Evolutionary conservation across 345 rosid genomes (phyloP), one percentile per base, ranked within the genome.

Genomic region (Theobroma cacao): DNA sequence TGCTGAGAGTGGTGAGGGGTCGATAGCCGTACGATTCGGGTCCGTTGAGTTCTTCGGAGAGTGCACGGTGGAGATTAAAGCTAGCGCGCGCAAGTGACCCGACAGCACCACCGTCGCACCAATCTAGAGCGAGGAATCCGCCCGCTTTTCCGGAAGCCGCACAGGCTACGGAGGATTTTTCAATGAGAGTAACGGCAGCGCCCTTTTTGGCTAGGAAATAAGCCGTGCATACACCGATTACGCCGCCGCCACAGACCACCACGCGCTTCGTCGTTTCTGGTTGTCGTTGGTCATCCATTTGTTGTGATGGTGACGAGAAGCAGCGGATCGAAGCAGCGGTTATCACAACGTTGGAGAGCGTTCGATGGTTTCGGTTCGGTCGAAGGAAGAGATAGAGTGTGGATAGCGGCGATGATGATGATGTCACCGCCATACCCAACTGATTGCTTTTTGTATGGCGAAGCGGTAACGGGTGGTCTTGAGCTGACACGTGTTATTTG

Each of bases 111-210:
- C 88, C 89, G 80, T 93, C 98, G 76, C 98, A 95, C 98, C 97
- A 93, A 74, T 93, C 98, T 0, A 88, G 75, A 50, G 97, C 98
- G 74, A 95, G 95, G 80, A 93, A 95, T 2, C 98, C 98, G 11
- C 94, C 98, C 63, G 98, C 89, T 81, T 91, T 94, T 4, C 98
- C 97, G 0, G 98, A 95, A 8, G 98, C 98, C 2, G 92, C 97
- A 76, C 98, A 93, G 1, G 98, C 98, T 17, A 90, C 72, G 3
- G 97, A 88, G 12, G 98, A 91, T 86, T 88, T 87, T 84, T 93
- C 98, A 52, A 93, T 69, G 56, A 95, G 89, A 0, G 94, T 88
- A 72, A 94, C 95, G 64, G 92, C 76, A 78, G 88, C 90, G 50
- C 94, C 90, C 41, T 85, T 88, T 78, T 90, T 90, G 33, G 93